Base-by-base conservation (phyloP, 2,329 filamentous ascomycete genomes). In the Arthrobotrys musiformis region DNA sequence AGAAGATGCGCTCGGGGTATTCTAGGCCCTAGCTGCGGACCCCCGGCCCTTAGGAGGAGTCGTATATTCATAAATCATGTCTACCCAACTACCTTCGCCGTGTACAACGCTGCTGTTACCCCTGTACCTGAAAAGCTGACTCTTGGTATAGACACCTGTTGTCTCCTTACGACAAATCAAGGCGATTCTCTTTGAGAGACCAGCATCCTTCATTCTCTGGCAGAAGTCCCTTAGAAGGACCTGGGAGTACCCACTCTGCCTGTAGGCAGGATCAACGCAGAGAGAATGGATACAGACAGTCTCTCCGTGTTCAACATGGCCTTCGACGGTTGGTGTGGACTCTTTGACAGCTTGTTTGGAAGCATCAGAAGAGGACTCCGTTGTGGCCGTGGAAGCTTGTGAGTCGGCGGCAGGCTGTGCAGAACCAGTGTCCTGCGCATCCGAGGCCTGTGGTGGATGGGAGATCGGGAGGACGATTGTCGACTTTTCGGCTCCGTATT, bases 281-380 rank as follows among this genome's bases (percentile, higher is more conserved):
- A 78, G 17, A 7, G 74, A 78, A 13, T 78, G 74, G 15, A 78
- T 68, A n/a, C 68, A 72, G 5, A 78, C 40, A 0, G 74, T 78
- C 2, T 78, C 68, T 17, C 74, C 74, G 15, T 69, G 42, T 46
- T 78, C 74, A n/a, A 72, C 56, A 33, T 78, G 74, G 13, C 74
- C 74, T 60, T 77, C 73, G 5, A 46, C 50, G 22, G 19, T 37
- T n/a, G 56, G 68, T 19, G 22, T 13, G 4, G 58, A 3, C 13
- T 68, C 68, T 35, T 72, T 63, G 1, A 44, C 35, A 4, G 60
- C 2, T 9, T 66, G 52, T 30, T 62, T 46, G 9, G 54, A 8
- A 13, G 56, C 9, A 2, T 46, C 52, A 33, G 46, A 33, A 40
- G 33, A n/a, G n/a, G n/a, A n/a, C n/a, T n/a, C n/a, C 15, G 50